A percentile compares a stretch with the other conserved stretches of the same genome.
phyloP scores from a whole-genome alignment of 805 yeast species.

The Candida pseudofarinosa region DNA sequence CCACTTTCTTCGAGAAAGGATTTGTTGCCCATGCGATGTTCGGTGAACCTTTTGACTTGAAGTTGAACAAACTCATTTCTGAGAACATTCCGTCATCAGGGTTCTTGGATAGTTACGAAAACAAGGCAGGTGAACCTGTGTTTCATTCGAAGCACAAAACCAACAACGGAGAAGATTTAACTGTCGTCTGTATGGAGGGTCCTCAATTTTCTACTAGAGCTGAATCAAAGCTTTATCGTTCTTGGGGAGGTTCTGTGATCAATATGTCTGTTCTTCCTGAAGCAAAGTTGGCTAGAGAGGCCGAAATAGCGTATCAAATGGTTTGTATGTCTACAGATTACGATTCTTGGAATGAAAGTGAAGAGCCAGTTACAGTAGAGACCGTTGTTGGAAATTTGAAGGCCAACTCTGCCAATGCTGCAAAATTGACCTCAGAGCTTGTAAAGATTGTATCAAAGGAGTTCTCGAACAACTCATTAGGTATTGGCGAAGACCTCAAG shows the following conservation, averaged over 20 bases:
- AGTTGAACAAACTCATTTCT: constrained; percentile 61
- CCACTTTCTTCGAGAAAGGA: constrained; percentile 87
- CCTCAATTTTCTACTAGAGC: constrained; percentile 98
- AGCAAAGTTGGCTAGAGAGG: constrained; percentile 93
- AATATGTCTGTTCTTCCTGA: constrained; percentile 99
- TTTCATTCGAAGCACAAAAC: constrained; percentile 62
- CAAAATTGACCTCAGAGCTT: constrained; percentile 64
- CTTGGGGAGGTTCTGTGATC: constrained; percentile 92
- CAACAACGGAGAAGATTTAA: constrained; percentile 64
- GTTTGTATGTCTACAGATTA: constrained; percentile 98
- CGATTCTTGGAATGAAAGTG: constrained; percentile 96
- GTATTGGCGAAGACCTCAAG: constrained; percentile 62
- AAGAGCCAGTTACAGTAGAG: constrained; percentile 97
- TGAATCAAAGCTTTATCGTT: constrained; percentile 78
- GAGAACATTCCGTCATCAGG: constrained; percentile 43
- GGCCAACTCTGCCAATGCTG: constrained; percentile 86
- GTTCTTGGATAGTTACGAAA: constrained; percentile 50
- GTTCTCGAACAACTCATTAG: constrained; percentile 46
- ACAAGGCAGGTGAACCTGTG: constrained; percentile 27
- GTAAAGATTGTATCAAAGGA: constrained; percentile 64
- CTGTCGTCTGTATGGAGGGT: constrained; percentile 97
- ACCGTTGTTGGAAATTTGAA: constrained; percentile 87
- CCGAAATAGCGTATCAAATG: constrained; percentile 96
- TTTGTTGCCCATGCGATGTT: constrained; percentile 96
- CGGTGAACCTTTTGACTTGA: constrained; percentile 91